A percentile compares a stretch with the other conserved stretches of the same genome.
phyloP scores from a whole-genome alignment of 2,329 filamentous ascomycete species.

The Plenodomus biglobosus region DNA sequence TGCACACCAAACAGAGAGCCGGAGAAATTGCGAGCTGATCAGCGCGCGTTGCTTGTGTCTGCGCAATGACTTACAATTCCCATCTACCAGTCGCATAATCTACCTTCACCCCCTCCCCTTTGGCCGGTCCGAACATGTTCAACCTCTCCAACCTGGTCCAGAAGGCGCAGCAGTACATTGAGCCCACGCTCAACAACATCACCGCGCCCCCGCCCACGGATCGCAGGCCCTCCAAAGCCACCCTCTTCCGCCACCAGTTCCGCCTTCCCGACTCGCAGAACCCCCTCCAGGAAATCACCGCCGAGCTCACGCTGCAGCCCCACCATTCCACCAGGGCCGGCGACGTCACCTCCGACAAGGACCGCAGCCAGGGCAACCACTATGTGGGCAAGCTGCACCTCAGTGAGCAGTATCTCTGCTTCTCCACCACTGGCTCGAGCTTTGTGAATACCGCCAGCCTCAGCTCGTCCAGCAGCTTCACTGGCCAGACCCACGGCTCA shows the following conservation, averaged over 20 bases:
- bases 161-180: slow-evolving; percentile 93
- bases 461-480: slow-evolving; percentile 79
- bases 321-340: slow-evolving; percentile 57
- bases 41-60: slow-evolving; percentile 12
- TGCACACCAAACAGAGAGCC: slow-evolving; percentile 6
- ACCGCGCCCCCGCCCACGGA: slow-evolving; percentile 67
- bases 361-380: slow-evolving; percentile 73
- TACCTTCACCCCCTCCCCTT: slow-evolving; percentile 4
- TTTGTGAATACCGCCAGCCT: slow-evolving; percentile 80
- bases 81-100: slow-evolving; percentile 15
- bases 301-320: slow-evolving; percentile 84
- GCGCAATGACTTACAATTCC: slow-evolving; percentile 34
- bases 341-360: slow-evolving; percentile 57
- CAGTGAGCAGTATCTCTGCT: slow-evolving; percentile 93
- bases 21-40: slow-evolving; percentile 16
- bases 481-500: slow-evolving; percentile 87
- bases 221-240: slow-evolving; percentile 83
- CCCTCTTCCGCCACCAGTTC: slow-evolving; percentile 94
- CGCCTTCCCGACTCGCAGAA: slow-evolving; percentile 89
- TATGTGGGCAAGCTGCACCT: slow-evolving; percentile 92
- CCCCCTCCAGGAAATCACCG: slow-evolving; percentile 92
- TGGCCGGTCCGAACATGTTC: slow-evolving; percentile 39
- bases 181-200: slow-evolving; percentile 70
- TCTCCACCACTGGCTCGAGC: slow-evolving; percentile 89
- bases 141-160: slow-evolving; percentile 80